A percentile compares a stretch with the other conserved stretches of the same genome.
These are phyloP conservation scores for Colletotrichum neosansevieriae DNA, from an alignment of 2,329 filamentous ascomycete species.

Conservation along the genomic window DNA sequence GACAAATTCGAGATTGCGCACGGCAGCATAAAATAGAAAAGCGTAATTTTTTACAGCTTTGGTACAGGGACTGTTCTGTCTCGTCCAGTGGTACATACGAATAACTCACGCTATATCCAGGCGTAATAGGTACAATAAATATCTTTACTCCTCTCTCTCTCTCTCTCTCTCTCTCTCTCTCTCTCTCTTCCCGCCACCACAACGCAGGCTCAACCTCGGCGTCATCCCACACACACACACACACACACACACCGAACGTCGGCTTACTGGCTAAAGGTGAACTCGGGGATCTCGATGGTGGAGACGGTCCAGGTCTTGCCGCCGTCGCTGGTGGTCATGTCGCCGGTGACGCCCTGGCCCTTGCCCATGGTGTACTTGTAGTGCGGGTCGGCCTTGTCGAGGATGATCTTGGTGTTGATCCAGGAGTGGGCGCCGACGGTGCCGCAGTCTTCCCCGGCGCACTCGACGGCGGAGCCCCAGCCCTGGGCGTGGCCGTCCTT, in stretches of 20 bases:
- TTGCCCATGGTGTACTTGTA: constrained; percentile 36
- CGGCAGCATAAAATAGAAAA: not conserved
- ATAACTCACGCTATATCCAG: constrained; percentile 19
- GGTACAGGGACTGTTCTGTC: constrained; percentile 3
- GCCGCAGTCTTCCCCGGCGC: constrained; percentile 83
- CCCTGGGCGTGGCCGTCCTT: constrained; percentile 55
- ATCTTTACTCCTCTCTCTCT: not conserved
- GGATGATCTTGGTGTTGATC: constrained; percentile 38
- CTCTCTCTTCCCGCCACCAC: not conserved
- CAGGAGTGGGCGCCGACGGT: constrained; percentile 40
- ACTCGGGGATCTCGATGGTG: constrained; percentile 36
- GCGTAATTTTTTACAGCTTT: constrained; percentile 9
- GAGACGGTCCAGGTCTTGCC: constrained; percentile 35
- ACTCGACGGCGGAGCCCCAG: constrained; percentile 64
- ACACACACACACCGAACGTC: too few species aligned
- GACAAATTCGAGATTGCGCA: too few species aligned
- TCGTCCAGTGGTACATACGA: not conserved
- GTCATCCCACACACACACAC: too few species aligned
- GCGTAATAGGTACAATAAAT: constrained; percentile 13
- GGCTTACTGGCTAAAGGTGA: constrained; percentile 29
- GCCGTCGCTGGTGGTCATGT: constrained; percentile 33
- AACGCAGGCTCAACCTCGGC: not conserved
- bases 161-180: too few species aligned
- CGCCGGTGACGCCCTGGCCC: constrained; percentile 32
- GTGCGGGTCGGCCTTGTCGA: constrained; percentile 35